phyloP scores from a whole-genome alignment of 495 filamentous ascomycete genomes.

The Apodospora peruviana region DNA sequence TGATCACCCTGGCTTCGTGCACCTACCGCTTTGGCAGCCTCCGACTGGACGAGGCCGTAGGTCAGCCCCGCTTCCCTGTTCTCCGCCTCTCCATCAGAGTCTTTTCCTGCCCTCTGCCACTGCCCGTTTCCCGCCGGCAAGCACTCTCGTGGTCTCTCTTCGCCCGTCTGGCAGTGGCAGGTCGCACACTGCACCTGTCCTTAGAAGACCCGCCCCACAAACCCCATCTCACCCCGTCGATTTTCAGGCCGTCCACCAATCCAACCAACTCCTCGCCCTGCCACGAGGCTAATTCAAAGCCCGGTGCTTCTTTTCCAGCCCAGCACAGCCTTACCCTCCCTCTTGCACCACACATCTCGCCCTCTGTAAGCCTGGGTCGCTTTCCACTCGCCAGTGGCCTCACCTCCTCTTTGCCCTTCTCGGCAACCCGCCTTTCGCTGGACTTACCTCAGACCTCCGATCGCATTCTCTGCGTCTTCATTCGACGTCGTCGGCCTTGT shows the following conservation, averaged over 20 bases:
- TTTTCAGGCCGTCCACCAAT: conserved; percentile 8
- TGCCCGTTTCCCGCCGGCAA: too few relatives aligned
- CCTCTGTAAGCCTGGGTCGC: conserved; percentile 4
- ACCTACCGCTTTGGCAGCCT: conserved; percentile 7
- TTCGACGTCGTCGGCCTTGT: not conserved
- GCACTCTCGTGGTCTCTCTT: too few relatives aligned
- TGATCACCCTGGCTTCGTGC: conserved; percentile 21
- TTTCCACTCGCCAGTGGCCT: conserved; percentile 11
- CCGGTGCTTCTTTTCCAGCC: conserved; percentile 18
- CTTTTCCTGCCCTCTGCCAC: not conserved
- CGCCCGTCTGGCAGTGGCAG: not conserved
- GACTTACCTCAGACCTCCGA: not conserved
- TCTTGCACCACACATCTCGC: conserved; percentile 2
- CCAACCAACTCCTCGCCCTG: conserved; percentile 12
- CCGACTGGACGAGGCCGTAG: conserved; percentile 16
- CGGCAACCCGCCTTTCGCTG: conserved; percentile 6
- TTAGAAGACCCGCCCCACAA: not conserved
- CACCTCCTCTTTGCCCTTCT: conserved; percentile 6
- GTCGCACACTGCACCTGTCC: not conserved
- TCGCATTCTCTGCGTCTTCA: not conserved
- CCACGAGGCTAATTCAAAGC: conserved; percentile 33
- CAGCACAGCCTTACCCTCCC: conserved; percentile 28
- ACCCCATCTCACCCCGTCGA: not conserved
- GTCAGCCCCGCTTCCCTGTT: conserved; percentile 17
- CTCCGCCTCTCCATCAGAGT: not conserved